Percentiles rank a stretch among this genome's conserved stretches.
Evolutionary conservation across 352 stramenopile species (phyloP).

Genomic region (Pythium periplocum): DNA sequence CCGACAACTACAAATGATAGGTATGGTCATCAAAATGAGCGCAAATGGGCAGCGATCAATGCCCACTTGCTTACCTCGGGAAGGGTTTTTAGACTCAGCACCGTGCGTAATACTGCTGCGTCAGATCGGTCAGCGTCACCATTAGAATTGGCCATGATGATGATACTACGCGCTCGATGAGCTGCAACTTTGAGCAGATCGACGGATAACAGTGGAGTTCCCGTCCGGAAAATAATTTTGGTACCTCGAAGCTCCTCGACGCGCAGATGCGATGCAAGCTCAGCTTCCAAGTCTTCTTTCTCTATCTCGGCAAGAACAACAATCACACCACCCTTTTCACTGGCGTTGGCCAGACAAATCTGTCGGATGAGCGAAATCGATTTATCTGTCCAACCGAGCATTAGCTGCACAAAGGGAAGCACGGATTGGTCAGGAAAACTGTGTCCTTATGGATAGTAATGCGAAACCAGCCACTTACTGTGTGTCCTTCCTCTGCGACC

Average conservation of each 20-base stretch:
- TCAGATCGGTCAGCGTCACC: conserved; percentile 81
- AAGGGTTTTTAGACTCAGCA: conserved; percentile 77
- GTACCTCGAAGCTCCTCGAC: conserved; percentile 61
- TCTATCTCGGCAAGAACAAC: conserved; percentile 72
- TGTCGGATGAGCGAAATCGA: conserved; percentile 81
- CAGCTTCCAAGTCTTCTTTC: conserved; percentile 76
- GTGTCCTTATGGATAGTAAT: neutral
- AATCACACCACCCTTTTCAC: conserved; percentile 73
- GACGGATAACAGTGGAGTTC: conserved; percentile 71
- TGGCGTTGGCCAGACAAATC: conserved; percentile 84
- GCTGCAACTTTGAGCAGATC: conserved; percentile 81
- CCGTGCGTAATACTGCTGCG: conserved; percentile 64
- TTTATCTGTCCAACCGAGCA: conserved; percentile 87
- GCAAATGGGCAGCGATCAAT: too few relatives aligned
- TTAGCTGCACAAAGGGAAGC: conserved; percentile 31
- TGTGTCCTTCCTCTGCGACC: conserved; percentile 78
- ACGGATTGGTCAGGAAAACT: conserved; percentile 1
- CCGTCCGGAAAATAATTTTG: conserved; percentile 74
- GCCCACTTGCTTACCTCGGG: conserved; percentile 24
- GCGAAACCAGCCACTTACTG: conserved; percentile 24
- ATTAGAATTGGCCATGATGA: conserved; percentile 71
- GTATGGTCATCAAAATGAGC: too few relatives aligned
- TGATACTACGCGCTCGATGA: conserved; percentile 67
- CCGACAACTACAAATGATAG: conserved; percentile 25
- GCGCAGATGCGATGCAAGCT: conserved; percentile 53